Base-by-base conservation (phyloP, 2,329 filamentous ascomycete genomes). In the Talaromyces rugulosus region DNA sequence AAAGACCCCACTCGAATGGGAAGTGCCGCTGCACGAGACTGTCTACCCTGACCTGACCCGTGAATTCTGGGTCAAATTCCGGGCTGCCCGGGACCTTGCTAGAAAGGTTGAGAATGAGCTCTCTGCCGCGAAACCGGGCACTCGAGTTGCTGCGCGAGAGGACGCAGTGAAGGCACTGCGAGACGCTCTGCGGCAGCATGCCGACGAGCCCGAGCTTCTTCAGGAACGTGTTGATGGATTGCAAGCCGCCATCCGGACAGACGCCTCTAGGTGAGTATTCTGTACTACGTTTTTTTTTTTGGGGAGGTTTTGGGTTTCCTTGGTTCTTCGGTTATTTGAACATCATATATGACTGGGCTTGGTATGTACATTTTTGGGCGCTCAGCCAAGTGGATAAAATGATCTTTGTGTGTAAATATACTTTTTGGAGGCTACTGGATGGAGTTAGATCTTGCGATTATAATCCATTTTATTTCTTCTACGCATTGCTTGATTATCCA, bases 1-100 rank as follows among this genome's bases (percentile, higher is more conserved):
- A 47, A 62, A 44, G 16, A 64, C 60, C 7, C 66, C 62, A 2
- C 59, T 64, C 2, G 56, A 67, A 51, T 72, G 66, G 68, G 66
- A 68, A 42, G 27, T 70, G 6, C 65, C 65, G 14, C 56, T 71
- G 8, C 55, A 66, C 7, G 62, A 72, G 27, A 71, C 70, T 5
- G 63, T 59, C 11, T 70, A 70, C 56, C 31, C 60, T 12, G 59
- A 62, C 1, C 57, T 66, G 36, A 68, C 67, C 0, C 55, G 30
- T 3, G 59, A 54, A 12, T 73, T 70, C 44, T 72, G 70, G 70
- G 52, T 59, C 0, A 64, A 62, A 53, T 56, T 68, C 9, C 58
- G 54, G 52, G 63, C 23, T 60, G 66, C 54, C 56, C 44, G 27
- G 27, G 62, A 53, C 36, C 67, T 69, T n/a, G 67, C 65, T 28